A percentile compares a stretch with the other conserved stretches of the same genome.
These are phyloP conservation scores for Rickenella mellea DNA, from an alignment of 768 basidiomycete species.

Conservation along the genomic window DNA sequence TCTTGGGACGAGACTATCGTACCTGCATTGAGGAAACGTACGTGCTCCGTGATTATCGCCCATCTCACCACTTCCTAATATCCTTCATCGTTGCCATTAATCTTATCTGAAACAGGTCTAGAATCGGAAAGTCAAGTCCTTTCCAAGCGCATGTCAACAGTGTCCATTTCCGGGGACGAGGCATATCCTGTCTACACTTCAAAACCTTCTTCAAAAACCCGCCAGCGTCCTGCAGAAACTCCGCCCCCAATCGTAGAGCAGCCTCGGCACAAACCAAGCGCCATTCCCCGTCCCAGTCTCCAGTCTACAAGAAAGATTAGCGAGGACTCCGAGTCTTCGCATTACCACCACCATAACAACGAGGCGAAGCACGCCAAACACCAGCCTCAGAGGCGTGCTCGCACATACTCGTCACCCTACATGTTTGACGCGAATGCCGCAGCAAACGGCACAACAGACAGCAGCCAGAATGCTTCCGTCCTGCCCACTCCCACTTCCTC, in stretches of 20 bases:
- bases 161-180: slow-evolving; percentile 55
- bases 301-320: slow-evolving; percentile 25
- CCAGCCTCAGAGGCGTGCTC: slow-evolving; percentile 35
- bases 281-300: slow-evolving; percentile 38
- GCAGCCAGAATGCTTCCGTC: slow-evolving; percentile 15
- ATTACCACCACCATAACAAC: slow-evolving; percentile 17
- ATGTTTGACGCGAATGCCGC: slow-evolving; percentile 24
- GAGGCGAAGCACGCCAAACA: slow-evolving; percentile 22
- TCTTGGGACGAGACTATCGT: slow-evolving; percentile 81
- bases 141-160: slow-evolving; percentile 65
- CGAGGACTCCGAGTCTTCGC: slow-evolving; percentile 16
- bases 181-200: too few species aligned
- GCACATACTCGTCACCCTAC: slow-evolving; percentile 61
- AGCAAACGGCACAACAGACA: slow-evolving; percentile 17
- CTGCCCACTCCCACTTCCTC: slow-evolving; percentile 27
- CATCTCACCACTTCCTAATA: slow-evolving; percentile 3
- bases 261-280: slow-evolving; percentile 21
- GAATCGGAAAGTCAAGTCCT: slow-evolving; percentile 75
- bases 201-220: too few species aligned
- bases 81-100: slow-evolving; percentile 5
- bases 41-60: slow-evolving; percentile 16
- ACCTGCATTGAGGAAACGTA: slow-evolving; percentile 72
- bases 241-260: slow-evolving; percentile 15
- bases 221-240: too few species aligned
- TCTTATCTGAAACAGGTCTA: slow-evolving; percentile 41